These are phyloP conservation scores for Imleria badia DNA, from an alignment of 768 basidiomycete genomes.

Conservation along the genomic window DNA sequence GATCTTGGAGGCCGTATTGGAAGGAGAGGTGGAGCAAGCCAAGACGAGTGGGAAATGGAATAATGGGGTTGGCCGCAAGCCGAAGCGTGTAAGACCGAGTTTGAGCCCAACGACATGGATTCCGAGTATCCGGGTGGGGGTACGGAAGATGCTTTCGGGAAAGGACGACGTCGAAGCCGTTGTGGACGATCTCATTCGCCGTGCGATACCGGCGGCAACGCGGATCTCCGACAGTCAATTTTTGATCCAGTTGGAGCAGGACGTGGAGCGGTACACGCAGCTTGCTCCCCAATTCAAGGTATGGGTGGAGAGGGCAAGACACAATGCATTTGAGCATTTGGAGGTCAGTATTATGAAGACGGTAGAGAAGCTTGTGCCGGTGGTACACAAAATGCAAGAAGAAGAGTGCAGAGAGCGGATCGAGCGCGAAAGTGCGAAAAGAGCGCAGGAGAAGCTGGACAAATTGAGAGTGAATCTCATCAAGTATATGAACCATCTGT, in stretches of 20 bases:
- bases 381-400: slow-evolving; percentile 11
- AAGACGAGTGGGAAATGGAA: background rate
- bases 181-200: slow-evolving; percentile 4
- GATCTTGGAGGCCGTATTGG: slow-evolving; percentile 8
- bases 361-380: slow-evolving; percentile 5
- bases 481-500: slow-evolving; percentile 14
- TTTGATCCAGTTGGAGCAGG: slow-evolving; percentile 5
- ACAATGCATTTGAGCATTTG: background rate
- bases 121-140: background rate
- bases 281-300: background rate
- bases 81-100: too few relatives aligned
- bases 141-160: background rate
- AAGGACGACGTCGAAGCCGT: background rate
- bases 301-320: background rate
- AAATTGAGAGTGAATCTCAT: slow-evolving; percentile 19
- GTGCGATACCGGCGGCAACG: background rate
- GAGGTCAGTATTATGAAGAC: background rate
- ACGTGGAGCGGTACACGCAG: background rate
- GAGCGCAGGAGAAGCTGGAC: slow-evolving; percentile 5
- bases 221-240: slow-evolving; percentile 16
- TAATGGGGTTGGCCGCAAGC: too few relatives aligned
- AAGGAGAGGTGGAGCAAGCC: background rate
- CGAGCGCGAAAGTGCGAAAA: background rate
- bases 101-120: too few relatives aligned
- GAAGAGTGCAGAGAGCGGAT: background rate